These are phyloP conservation scores for Petasospora rhodanensis DNA, from an alignment of 1,139 yeast species.

Conservation along the genomic window DNA sequence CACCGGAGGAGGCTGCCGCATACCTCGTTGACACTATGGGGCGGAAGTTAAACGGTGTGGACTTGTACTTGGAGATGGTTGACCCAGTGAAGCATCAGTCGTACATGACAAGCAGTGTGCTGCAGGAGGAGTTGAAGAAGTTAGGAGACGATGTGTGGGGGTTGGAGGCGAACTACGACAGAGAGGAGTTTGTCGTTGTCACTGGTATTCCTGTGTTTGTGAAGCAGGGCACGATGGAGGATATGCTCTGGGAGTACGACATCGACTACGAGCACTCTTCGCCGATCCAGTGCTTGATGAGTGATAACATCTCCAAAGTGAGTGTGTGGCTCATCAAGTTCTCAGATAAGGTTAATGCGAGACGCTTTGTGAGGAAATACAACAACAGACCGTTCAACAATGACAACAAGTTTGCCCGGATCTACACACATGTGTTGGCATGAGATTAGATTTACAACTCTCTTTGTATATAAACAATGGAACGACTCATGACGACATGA, in stretches of 20 bases:
- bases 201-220: conserved; percentile 35
- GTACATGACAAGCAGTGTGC: conserved; percentile 20
- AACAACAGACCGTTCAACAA: conserved; percentile 44
- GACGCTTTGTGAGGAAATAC: conserved; percentile 48
- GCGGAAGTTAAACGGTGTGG: conserved; percentile 48
- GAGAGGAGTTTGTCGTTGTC: conserved; percentile 30
- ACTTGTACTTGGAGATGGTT: conserved; percentile 42
- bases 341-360: conserved; percentile 43
- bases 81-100: conserved; percentile 25
- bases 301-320: conserved; percentile 28
- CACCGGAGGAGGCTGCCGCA: conserved; percentile 44
- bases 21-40: conserved; percentile 46
- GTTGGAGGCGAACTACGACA: too few species aligned
- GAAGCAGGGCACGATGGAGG: conserved; percentile 25
- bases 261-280: conserved; percentile 29
- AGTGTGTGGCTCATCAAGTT: conserved; percentile 45
- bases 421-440: conserved; percentile 29
- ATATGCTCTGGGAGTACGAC: conserved; percentile 40
- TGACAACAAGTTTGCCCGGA: conserved; percentile 29
- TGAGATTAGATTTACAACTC: not conserved
- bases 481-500: not conserved
- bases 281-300: conserved; percentile 29
- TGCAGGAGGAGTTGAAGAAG: conserved; percentile 1
- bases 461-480: not conserved
- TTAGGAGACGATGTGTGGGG: conserved; percentile 1